A percentile compares a stretch with the other conserved stretches of the same genome.
phyloP scores from a whole-genome alignment of 306 rosid species.

The Cucumis hystrix region DNA sequence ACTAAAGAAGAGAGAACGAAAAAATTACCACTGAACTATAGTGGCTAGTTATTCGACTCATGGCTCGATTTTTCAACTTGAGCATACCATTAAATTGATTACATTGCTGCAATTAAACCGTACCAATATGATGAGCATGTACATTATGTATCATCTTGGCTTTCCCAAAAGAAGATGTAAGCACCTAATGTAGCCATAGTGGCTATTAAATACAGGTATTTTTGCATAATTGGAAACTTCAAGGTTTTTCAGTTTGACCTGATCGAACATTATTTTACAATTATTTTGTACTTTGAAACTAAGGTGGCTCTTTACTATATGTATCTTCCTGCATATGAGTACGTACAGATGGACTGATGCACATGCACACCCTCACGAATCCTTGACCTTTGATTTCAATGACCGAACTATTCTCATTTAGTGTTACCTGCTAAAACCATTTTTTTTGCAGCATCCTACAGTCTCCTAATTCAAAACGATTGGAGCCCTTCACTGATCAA shows the following conservation, averaged over 20 bases:
- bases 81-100: background rate
- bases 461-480: conserved; percentile 71
- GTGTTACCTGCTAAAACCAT: conserved; percentile 29
- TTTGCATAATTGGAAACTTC: background rate
- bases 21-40: background rate
- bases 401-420: background rate
- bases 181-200: background rate
- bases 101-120: background rate
- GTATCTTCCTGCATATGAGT: background rate
- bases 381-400: background rate
- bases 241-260: background rate
- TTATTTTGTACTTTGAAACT: background rate
- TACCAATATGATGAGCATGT: background rate
- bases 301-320: background rate
- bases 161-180: background rate
- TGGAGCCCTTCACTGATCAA: conserved; percentile 56
- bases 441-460: conserved; percentile 53
- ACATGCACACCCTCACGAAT: background rate
- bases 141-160: background rate
- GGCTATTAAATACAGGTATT: background rate
- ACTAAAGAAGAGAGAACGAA: background rate
- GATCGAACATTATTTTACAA: background rate
- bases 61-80: background rate
- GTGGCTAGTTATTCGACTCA: background rate
- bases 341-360: background rate